These are phyloP conservation scores for Diaporthe destruens DNA, from an alignment of 2,329 filamentous ascomycete genomes.

Conservation along the genomic window DNA sequence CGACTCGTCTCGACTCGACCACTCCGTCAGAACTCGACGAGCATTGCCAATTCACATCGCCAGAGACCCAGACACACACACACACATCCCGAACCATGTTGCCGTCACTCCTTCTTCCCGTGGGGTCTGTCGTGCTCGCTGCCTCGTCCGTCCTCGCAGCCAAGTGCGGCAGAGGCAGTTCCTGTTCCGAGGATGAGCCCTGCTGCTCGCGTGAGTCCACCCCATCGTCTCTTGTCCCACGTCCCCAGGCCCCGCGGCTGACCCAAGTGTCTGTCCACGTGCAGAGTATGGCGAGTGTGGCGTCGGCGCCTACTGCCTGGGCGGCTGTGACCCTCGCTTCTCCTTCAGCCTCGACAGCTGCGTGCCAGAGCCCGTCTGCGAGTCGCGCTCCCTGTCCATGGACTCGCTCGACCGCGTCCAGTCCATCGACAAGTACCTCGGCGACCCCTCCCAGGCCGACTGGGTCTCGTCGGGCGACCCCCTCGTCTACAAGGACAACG, in stretches of 20 bases:
- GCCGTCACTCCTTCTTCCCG: constrained; percentile 45
- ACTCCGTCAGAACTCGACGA: too few relatives aligned
- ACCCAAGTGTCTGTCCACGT: constrained; percentile 40
- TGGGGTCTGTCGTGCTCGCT: constrained; percentile 56
- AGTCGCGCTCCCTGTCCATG: constrained; percentile 80
- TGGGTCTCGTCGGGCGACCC: constrained; percentile 91
- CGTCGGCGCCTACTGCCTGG: constrained; percentile 93
- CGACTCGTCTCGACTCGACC: too few relatives aligned
- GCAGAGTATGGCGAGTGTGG: constrained; percentile 93
- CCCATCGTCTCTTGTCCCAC: too few relatives aligned
- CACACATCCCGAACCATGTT: constrained; percentile 47
- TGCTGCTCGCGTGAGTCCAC: constrained; percentile 81
- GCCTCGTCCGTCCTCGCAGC: constrained; percentile 55
- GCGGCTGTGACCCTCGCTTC: constrained; percentile 90
- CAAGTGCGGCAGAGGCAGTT: constrained; percentile 62
- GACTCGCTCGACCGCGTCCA: constrained; percentile 76
- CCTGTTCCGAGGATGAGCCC: constrained; percentile 79
- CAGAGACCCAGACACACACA: background rate
- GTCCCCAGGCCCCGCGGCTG: constrained; percentile 6
- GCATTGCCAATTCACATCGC: background rate
- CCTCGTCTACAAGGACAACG: constrained; percentile 73
- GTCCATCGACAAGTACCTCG: constrained; percentile 85
- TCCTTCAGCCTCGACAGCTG: constrained; percentile 89
- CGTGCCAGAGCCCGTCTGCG: constrained; percentile 84
- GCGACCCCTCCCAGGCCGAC: constrained; percentile 82